Conservation (phyloP, 306 rosid genomes). For the Cyamopsis tetragonoloba region DNA sequence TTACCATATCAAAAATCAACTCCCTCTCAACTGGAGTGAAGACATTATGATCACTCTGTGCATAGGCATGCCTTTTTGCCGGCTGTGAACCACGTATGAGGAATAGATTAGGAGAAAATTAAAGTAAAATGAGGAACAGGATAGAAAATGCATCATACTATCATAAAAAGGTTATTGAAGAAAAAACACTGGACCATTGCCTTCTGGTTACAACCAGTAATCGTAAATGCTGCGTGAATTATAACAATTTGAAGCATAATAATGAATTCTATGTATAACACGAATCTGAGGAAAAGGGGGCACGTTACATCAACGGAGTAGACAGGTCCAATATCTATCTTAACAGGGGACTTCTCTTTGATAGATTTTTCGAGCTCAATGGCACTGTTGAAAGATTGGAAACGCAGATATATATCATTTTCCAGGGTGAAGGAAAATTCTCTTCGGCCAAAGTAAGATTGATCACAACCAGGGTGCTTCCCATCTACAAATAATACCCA, state of each 20-base stretch:
- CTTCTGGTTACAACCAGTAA: background rate
- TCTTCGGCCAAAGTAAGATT: constrained; percentile 68
- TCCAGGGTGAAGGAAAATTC: constrained; percentile 78
- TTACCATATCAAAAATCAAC: constrained; percentile 83
- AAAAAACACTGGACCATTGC: background rate
- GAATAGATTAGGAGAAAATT: background rate
- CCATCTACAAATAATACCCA: constrained; percentile 54
- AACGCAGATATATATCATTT: constrained; percentile 70
- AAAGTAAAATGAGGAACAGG: background rate
- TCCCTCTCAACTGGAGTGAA: constrained; percentile 90
- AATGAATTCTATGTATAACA: background rate
- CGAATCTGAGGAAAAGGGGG: background rate
- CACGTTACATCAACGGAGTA: constrained; percentile 69
- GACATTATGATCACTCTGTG: constrained; percentile 67
- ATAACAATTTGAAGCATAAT: background rate
- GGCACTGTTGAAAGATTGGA: constrained; percentile 59
- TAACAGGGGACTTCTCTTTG: constrained; percentile 69
- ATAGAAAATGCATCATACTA: background rate
- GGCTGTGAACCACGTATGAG: constrained; percentile 57
- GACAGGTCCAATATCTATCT: constrained; percentile 87
- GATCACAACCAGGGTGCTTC: constrained; percentile 87
- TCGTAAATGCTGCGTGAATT: background rate
- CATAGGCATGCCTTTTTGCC: constrained; percentile 76
- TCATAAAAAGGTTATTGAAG: background rate
- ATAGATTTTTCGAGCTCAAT: constrained; percentile 65